A percentile compares a stretch with the other conserved stretches of the same genome.
Conservation (phyloP, 139 green algal species). For the Chlorella sp. region DNA sequence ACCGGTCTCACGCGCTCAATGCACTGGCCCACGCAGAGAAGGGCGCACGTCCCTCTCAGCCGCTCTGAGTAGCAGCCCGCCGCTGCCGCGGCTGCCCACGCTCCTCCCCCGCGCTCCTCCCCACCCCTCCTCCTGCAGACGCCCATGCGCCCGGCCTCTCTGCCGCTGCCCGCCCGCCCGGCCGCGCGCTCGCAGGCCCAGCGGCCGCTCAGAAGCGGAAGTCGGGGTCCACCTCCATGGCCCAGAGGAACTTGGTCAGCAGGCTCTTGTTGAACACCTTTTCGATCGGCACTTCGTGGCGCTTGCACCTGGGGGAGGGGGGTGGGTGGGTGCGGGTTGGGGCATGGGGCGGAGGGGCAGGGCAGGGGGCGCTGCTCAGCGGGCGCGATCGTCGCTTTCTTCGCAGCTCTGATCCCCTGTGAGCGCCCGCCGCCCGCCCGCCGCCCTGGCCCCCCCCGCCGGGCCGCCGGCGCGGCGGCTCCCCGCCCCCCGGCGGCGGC, state of each 20-base stretch:
- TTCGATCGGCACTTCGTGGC: slow-evolving; percentile 89
- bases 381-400: no score
- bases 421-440: no score
- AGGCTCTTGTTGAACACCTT: slow-evolving; percentile 98
- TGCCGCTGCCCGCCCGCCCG: neutral
- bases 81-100: neutral
- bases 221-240: slow-evolving; percentile 85
- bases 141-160: neutral
- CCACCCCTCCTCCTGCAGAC: neutral
- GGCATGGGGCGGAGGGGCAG: no score
- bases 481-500: no score
- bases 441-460: no score
- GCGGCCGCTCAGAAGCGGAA: slow-evolving; percentile 79
- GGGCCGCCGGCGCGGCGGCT: no score
- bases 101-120: neutral
- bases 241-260: slow-evolving; percentile 96
- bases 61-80: neutral
- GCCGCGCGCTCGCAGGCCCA: no score
- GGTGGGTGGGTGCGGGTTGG: no score
- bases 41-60: neutral
- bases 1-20: no score
- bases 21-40: neutral
- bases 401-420: no score
- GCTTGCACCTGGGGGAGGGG: slow-evolving; percentile 61
- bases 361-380: no score